These are phyloP conservation scores for Infundibulicybe gibba DNA, from an alignment of 768 basidiomycete species.

Conservation along the genomic window DNA sequence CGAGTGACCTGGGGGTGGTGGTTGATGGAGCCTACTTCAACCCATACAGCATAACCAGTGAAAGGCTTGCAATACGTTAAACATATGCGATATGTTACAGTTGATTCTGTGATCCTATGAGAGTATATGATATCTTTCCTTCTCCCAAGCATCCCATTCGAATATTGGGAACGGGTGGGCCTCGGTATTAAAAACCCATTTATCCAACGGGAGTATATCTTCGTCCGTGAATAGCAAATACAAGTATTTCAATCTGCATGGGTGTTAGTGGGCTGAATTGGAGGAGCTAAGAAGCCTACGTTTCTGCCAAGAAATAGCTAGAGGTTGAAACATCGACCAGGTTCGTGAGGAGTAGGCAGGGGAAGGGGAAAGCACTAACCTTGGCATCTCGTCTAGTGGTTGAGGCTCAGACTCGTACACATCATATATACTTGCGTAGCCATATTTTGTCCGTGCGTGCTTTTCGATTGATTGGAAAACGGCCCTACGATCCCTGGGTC, in stretches of 20 bases:
- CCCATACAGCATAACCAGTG: too few species aligned
- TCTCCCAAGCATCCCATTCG: slow-evolving; percentile 56
- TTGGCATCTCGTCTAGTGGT: slow-evolving; percentile 49
- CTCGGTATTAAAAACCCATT: slow-evolving; percentile 63
- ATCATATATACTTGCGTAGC: slow-evolving; percentile 39
- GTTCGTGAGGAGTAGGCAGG: neutral
- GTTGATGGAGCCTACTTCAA: too few species aligned
- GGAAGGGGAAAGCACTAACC: slow-evolving; percentile 24
- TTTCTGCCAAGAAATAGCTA: slow-evolving; percentile 45
- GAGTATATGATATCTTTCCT: slow-evolving; percentile 36
- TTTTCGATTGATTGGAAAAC: slow-evolving; percentile 47
- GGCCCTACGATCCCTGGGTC: slow-evolving; percentile 16
- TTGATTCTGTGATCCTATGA: slow-evolving; percentile 2
- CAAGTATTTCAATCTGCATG: slow-evolving; percentile 59
- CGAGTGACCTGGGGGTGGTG: too few species aligned
- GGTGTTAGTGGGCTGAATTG: neutral
- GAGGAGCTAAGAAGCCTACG: slow-evolving; percentile 18
- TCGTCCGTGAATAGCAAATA: slow-evolving; percentile 65
- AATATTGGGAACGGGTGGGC: slow-evolving; percentile 82
- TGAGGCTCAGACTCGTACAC: slow-evolving; percentile 28
- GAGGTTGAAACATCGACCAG: neutral
- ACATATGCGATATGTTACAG: too few species aligned
- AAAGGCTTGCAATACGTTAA: too few species aligned
- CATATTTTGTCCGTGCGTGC: slow-evolving; percentile 37
- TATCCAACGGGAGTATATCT: slow-evolving; percentile 48